Evolutionary conservation across 78 protist species (phyloP), one percentile per base, ranked within the genome.

Genomic region (Dictyostelium intermedium): DNA sequence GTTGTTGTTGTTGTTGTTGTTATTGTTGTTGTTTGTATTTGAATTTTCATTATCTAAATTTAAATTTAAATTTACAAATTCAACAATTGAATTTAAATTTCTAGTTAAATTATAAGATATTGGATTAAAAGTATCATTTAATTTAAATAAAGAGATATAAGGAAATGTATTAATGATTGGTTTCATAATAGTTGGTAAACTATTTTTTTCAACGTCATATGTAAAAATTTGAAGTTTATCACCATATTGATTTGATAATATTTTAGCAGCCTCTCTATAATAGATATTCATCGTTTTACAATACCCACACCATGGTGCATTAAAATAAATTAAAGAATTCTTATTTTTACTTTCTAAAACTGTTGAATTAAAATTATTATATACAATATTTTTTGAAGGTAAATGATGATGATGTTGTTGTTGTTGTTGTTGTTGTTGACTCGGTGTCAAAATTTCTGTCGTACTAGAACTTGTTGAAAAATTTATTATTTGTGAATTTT

Each of bases 281-380:
- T 87, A 79, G 10, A 87, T 87, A 61, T 79, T 53, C 93, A 87
- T 87, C 18, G 85, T 78, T 50, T 79, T 87, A 45, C 85, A 77
- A 43, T 77, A 87, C 41, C 93, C 93, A 78, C 93, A 87, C 93
- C 93, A 87, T 32, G 76, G 63, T 25, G 70, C 93, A 63, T 79
- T 70, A 27, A 87, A 87, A 79, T 87, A 78, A 45, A 87, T 50
- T 18, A 87, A 27, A 43, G 93, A 61, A 45, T 37, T 45, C 74
- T 79, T 87, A 14, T 87, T 66, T 66, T 66, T 30, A 34, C 78
- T 77, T 23, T 76, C 73, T 18, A 78, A 20, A n/a, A 87, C 80
- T 8, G 14, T 60, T 5, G 34, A 18, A 18, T 82, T 35, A 35
- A 82, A 82, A 56, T 82, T 56, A 50, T 82, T 56, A 56, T n/a